phyloP scores from a whole-genome alignment of 805 yeast genomes.

The Candida ortonii region DNA sequence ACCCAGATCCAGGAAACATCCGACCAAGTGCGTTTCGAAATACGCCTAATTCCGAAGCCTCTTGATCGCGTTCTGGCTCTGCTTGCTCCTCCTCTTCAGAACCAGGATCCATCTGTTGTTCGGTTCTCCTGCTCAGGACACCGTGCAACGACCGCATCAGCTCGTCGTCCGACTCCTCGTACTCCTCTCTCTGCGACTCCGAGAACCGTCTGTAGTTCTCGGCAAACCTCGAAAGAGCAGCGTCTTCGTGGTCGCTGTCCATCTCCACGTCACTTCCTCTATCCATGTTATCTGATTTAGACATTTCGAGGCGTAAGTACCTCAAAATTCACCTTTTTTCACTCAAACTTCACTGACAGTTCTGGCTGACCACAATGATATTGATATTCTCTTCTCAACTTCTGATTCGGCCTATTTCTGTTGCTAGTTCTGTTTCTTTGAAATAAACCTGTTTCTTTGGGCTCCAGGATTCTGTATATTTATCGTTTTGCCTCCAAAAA shows the following conservation, averaged over 20 bases:
- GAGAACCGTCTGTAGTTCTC: slow-evolving; percentile 38
- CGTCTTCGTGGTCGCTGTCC: slow-evolving; percentile 24
- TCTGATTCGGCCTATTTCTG: too few relatives aligned
- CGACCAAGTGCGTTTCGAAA: slow-evolving; percentile 27
- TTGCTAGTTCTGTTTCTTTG: too few relatives aligned
- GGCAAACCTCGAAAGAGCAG: slow-evolving; percentile 38
- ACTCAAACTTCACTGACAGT: too few relatives aligned
- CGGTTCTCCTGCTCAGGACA: slow-evolving; percentile 6
- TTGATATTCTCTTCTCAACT: too few relatives aligned
- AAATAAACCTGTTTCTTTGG: too few relatives aligned
- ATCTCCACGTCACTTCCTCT: slow-evolving; percentile 31
- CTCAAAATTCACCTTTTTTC: too few relatives aligned
- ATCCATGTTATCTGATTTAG: too few relatives aligned
- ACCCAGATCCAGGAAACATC: slow-evolving; percentile 28
- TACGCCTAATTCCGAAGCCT: slow-evolving; percentile 15
- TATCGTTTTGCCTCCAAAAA: slow-evolving; percentile 13
- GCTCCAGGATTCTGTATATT: too few relatives aligned
- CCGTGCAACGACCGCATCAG: slow-evolving; percentile 19
- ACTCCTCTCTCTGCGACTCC: slow-evolving; percentile 20
- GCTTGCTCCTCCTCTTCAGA: slow-evolving; percentile 26
- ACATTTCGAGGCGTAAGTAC: too few relatives aligned
- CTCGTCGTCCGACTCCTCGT: slow-evolving; percentile 13
- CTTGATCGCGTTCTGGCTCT: slow-evolving; percentile 23
- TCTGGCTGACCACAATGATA: too few relatives aligned
- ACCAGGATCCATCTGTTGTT: slow-evolving; percentile 22